phyloP scores from a whole-genome alignment of 306 rosid genomes.

The Lupinus albus region DNA sequence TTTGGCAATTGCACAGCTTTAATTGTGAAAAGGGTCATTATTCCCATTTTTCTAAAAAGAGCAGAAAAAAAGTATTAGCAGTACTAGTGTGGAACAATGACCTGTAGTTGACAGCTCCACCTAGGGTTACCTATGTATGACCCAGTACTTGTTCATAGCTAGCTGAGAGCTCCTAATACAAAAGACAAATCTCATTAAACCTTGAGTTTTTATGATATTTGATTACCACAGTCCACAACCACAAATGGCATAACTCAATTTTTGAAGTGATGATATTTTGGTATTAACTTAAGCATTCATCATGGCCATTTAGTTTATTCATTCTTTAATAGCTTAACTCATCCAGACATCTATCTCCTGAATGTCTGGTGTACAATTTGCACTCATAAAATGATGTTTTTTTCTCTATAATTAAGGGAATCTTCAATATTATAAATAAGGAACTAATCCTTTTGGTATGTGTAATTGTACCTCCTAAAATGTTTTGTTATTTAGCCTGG shows the following conservation, averaged over 20 bases:
- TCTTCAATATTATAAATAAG: no score
- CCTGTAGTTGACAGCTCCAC: constrained; percentile 34
- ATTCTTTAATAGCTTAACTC: constrained; percentile 1
- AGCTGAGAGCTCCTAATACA: constrained; percentile 15
- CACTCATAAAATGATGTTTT: no score
- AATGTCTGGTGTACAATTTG: no score
- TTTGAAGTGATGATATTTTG: neutral
- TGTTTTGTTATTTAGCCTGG: no score
- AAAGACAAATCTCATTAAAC: constrained; percentile 28
- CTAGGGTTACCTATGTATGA: constrained; percentile 16
- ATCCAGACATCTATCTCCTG: neutral
- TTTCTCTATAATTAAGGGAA: no score
- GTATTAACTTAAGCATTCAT: constrained; percentile 16
- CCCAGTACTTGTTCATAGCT: neutral
- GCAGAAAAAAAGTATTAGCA: neutral
- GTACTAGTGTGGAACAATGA: neutral
- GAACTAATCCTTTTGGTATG: no score
- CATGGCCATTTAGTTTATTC: neutral
- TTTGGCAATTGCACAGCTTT: constrained; percentile 25
- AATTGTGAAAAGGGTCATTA: constrained; percentile 28
- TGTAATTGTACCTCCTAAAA: no score
- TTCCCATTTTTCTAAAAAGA: constrained; percentile 22
- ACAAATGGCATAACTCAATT: constrained; percentile 15
- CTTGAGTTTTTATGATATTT: neutral
- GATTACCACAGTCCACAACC: neutral